Evolutionary conservation across 768 basidiomycete genomes (phyloP), one percentile per base, ranked within the genome.

Genomic region (Psilocybe tampanensis): DNA sequence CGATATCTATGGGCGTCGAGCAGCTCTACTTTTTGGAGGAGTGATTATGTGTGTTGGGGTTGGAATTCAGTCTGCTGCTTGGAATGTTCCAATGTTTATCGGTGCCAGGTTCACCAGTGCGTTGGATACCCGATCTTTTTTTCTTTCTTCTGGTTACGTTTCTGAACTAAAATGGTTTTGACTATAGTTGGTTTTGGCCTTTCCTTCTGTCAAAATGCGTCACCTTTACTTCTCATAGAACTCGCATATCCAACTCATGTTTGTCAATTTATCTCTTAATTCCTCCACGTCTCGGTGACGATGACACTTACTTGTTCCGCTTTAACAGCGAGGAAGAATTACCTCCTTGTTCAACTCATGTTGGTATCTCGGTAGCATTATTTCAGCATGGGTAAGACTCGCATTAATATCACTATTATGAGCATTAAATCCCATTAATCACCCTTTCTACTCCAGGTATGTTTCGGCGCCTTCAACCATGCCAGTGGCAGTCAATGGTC

Each of bases 341-440:
- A 86, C 83, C 15, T 79, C 85, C 8, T 66, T 85, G 55, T 90
- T 85, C 70, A 91, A 91, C 71, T 78, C 86, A 0, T 80, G 79
- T 47, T 91, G 90, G 90, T 91, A 90, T 70, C 63, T 86, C 32
- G 90, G 90, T 9, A 86, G 86, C 57, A 85, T 89, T 56, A 68
- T 85, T 24, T 82, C 84, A 69, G 78, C 78, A 62, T 80, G 74
- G 71, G 72, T 74, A n/a, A n/a, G n/a, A 65, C 42, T 66, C 64
- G 21, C n/a, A 56, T 32, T 42, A 41, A 55, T 54, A 23, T 26
- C 17, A 17, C 21, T 9, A 42, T 15, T 21, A 44, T 54, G n/a
- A 33, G 23, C 29, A 44, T 34, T 45, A 22, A 54, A 24, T 41
- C 48, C 32, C 50, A 33, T 54, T 36, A 52, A 47, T 47, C 47